These are phyloP conservation scores for Coemansia sp. DNA, from an alignment of 192 early-diverging fungal species.

Conservation along the genomic window DNA sequence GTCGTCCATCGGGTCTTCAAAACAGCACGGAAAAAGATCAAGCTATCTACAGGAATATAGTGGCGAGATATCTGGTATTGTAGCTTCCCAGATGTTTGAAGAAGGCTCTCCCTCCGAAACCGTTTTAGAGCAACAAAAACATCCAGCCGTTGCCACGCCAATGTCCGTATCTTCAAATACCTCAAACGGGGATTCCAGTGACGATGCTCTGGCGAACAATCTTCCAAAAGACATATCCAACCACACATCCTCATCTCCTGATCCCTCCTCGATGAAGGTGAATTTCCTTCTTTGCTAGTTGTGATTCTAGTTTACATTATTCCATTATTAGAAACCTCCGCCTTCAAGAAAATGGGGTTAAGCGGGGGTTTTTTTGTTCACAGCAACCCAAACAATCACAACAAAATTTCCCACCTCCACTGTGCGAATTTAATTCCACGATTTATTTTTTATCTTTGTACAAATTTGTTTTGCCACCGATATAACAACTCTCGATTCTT, in stretches of 20 bases:
- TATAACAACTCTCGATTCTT: background rate
- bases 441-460: too few species aligned
- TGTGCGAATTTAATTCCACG: too few species aligned
- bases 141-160: constrained; percentile 21
- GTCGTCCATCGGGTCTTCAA: background rate
- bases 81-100: background rate
- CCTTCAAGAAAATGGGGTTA: background rate
- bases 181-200: constrained; percentile 25
- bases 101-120: background rate
- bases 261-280: constrained; percentile 50
- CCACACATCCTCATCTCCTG: constrained; percentile 7
- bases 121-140: constrained; percentile 5
- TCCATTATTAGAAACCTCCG: background rate
- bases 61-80: background rate
- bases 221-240: background rate
- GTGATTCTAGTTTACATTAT: background rate
- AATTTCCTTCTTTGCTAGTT: constrained; percentile 40
- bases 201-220: constrained; percentile 24
- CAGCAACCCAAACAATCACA: too few species aligned
- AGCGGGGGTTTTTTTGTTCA: background rate
- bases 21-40: background rate
- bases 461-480: too few species aligned
- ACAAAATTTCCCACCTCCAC: too few species aligned
- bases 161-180: constrained; percentile 29
- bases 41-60: background rate